Evolutionary conservation across 805 yeast genomes (phyloP).

Genomic region (Metschnikowia reukaufii): DNA sequence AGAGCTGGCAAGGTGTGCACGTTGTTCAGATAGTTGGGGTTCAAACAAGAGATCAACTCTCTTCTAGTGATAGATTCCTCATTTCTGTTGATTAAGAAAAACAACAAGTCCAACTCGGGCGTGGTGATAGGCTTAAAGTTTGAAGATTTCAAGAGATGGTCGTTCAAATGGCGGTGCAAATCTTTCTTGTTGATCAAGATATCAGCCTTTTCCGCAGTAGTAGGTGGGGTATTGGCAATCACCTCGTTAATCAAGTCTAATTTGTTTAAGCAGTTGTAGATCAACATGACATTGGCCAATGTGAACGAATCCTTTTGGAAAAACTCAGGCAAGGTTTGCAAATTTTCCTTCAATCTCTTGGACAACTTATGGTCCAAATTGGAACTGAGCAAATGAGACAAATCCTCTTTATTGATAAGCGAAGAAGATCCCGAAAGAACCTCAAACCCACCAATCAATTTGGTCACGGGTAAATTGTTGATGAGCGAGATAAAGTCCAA

Average conservation of each 20-base stretch:
- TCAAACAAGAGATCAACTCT: slow-evolving; percentile 48
- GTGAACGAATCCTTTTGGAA: slow-evolving; percentile 34
- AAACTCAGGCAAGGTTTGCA: slow-evolving; percentile 35
- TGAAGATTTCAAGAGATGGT: slow-evolving; percentile 42
- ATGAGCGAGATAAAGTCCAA: slow-evolving; percentile 41
- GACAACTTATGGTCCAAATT: slow-evolving; percentile 45
- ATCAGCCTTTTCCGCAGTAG: slow-evolving; percentile 40
- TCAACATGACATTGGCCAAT: slow-evolving; percentile 39
- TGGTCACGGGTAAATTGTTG: slow-evolving; percentile 46
- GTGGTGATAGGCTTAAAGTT: slow-evolving; percentile 44
- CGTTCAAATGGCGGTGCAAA: slow-evolving; percentile 43
- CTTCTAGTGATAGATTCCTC: slow-evolving; percentile 42
- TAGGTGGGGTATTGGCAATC: slow-evolving; percentile 47
- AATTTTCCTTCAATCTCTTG: slow-evolving; percentile 35
- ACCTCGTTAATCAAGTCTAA: slow-evolving; percentile 47
- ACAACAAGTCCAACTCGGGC: slow-evolving; percentile 41
- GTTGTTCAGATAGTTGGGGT: slow-evolving; percentile 52
- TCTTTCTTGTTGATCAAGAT: slow-evolving; percentile 42
- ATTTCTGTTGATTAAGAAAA: slow-evolving; percentile 38
- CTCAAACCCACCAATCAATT: slow-evolving; percentile 45
- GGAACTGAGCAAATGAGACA: slow-evolving; percentile 33
- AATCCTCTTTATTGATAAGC: slow-evolving; percentile 30
- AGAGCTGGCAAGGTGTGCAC: slow-evolving; percentile 34
- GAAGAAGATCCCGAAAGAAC: slow-evolving; percentile 34
- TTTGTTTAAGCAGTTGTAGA: slow-evolving; percentile 41